Evolutionary conservation across 805 yeast genomes (phyloP).

Genomic region (Ogataea henricii): DNA sequence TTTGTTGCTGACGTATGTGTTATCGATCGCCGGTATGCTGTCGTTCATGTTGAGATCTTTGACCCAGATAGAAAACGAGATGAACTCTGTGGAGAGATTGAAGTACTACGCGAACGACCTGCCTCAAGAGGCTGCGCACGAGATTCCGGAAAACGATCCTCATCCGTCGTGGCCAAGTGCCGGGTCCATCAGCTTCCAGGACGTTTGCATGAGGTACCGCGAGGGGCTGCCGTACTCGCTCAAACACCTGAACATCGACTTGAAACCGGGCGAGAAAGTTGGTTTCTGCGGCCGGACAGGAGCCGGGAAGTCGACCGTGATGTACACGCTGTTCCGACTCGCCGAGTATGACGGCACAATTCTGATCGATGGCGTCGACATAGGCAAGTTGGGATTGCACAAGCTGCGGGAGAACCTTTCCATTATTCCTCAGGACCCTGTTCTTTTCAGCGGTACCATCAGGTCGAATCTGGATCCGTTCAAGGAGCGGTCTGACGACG

Average conservation of each 20-base stretch:
- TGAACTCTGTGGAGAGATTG: conserved; percentile 80
- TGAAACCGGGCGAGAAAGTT: conserved; percentile 62
- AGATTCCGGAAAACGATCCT: conserved; percentile 46
- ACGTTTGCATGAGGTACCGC: conserved; percentile 57
- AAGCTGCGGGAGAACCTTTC: conserved; percentile 73
- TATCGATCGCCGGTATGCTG: conserved; percentile 58
- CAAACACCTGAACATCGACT: conserved; percentile 43
- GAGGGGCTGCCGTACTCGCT: conserved; percentile 62
- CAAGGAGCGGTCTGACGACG: conserved; percentile 51
- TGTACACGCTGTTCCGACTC: conserved; percentile 61
- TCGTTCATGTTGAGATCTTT: conserved; percentile 56
- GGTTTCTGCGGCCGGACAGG: conserved; percentile 92
- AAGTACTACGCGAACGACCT: conserved; percentile 62
- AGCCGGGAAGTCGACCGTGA: conserved; percentile 73
- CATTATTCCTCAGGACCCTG: conserved; percentile 90
- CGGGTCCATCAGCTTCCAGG: conserved; percentile 48
- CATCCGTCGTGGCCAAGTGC: conserved; percentile 49
- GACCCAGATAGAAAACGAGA: conserved; percentile 75
- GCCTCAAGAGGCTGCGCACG: conserved; percentile 66
- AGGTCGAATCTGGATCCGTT: conserved; percentile 82
- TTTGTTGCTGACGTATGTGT: conserved; percentile 57
- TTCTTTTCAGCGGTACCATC: conserved; percentile 76
- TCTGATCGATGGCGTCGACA: conserved; percentile 69
- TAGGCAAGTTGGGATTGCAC: conserved; percentile 60
- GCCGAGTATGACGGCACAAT: conserved; percentile 61